Percentiles rank a stretch among this genome's conserved stretches.
Evolutionary conservation across 768 basidiomycete genomes (phyloP).

Genomic region (Phylloporus arenicola): DNA sequence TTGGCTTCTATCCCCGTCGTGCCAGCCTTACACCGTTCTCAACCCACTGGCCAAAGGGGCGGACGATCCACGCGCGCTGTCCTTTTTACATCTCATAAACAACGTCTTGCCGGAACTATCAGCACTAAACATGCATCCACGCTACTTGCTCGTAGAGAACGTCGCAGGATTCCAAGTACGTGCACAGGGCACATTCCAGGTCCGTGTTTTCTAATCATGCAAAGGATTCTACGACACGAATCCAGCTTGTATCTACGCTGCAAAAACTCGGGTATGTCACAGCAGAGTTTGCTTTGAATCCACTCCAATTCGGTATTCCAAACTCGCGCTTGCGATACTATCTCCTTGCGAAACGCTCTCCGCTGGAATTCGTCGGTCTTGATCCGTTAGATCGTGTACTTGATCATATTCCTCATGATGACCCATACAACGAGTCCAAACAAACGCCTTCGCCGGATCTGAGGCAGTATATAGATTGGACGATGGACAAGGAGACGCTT

Average conservation of each 20-base stretch:
- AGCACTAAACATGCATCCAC: slow-evolving; percentile 42
- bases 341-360: slow-evolving; percentile 55
- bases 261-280: slow-evolving; percentile 50
- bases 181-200: neutral
- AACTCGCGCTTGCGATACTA: slow-evolving; percentile 83
- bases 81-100: slow-evolving; percentile 68
- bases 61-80: slow-evolving; percentile 66
- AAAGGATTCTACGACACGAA: slow-evolving; percentile 63
- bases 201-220: slow-evolving; percentile 5
- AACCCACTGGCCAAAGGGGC: slow-evolving; percentile 69
- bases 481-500: slow-evolving; percentile 9
- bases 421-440: slow-evolving; percentile 29
- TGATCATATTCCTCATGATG: slow-evolving; percentile 51
- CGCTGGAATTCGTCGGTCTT: slow-evolving; percentile 35
- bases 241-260: slow-evolving; percentile 49
- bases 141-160: slow-evolving; percentile 66
- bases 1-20: slow-evolving; percentile 79
- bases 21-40: slow-evolving; percentile 79
- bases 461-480: slow-evolving; percentile 10
- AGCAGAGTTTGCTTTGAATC: slow-evolving; percentile 63
- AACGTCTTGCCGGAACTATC: slow-evolving; percentile 57
- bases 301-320: slow-evolving; percentile 73
- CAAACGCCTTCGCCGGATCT: slow-evolving; percentile 1
- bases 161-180: slow-evolving; percentile 79
- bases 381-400: slow-evolving; percentile 30